phyloP scores from a whole-genome alignment of 2,329 filamentous ascomycete genomes.

The Paecilomyces formosus region DNA sequence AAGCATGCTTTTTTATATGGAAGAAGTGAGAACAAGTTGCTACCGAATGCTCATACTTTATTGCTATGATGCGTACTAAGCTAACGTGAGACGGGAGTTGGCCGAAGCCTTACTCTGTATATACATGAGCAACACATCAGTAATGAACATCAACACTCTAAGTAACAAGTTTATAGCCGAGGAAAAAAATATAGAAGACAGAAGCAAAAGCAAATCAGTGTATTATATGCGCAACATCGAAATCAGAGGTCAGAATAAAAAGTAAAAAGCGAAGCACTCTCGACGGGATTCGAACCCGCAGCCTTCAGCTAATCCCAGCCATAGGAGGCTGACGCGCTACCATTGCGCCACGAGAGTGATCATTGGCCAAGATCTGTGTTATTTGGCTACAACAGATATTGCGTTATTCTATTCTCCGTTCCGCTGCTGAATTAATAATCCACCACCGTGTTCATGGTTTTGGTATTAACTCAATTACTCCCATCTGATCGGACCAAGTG shows the following conservation, averaged over 20 bases:
- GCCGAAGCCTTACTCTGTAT: background rate
- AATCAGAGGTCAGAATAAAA: background rate
- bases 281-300: background rate
- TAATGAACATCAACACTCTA: too few relatives aligned
- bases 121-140: background rate
- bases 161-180: too few relatives aligned
- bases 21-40: background rate
- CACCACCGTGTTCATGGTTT: too few relatives aligned
- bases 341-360: background rate
- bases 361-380: background rate
- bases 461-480: background rate
- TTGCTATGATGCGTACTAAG: background rate
- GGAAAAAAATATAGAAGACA: too few relatives aligned
- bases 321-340: background rate
- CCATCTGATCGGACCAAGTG: background rate
- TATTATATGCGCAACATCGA: too few relatives aligned
- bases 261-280: background rate
- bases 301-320: background rate
- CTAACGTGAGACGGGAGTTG: background rate
- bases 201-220: too few relatives aligned
- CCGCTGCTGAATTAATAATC: too few relatives aligned
- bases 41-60: too few relatives aligned
- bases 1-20: background rate
- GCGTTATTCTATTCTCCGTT: too few relatives aligned
- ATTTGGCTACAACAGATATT: too few relatives aligned